These are phyloP conservation scores for Colletotrichum costaricense DNA, from an alignment of 2,329 filamentous ascomycete species.

Conservation along the genomic window DNA sequence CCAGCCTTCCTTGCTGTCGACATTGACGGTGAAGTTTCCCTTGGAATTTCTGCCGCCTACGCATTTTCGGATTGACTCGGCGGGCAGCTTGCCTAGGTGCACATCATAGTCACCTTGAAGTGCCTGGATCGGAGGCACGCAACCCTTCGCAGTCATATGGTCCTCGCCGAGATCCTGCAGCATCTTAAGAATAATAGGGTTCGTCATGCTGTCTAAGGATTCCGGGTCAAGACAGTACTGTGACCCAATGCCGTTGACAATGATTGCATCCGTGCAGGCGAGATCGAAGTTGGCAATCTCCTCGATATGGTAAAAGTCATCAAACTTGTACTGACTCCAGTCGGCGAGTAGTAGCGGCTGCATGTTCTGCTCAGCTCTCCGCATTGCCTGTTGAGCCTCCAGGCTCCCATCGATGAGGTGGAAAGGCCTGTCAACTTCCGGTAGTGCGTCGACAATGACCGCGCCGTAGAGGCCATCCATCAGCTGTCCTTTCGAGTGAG, in stretches of 20 bases:
- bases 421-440: neutral
- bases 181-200: conserved; percentile 11
- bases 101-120: conserved; percentile 13
- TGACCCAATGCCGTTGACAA: neutral
- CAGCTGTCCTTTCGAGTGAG: conserved; percentile 13
- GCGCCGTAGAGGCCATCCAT: conserved; percentile 34
- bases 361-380: neutral
- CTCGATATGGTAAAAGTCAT: conserved; percentile 6
- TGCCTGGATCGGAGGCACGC: conserved; percentile 1
- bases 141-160: conserved; percentile 16
- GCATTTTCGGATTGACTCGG: neutral
- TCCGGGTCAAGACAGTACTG: neutral
- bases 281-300: neutral
- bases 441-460: neutral
- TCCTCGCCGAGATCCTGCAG: conserved; percentile 5
- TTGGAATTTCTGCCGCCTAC: neutral
- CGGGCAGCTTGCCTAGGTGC: neutral
- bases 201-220: conserved; percentile 5
- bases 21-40: conserved; percentile 11
- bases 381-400: neutral
- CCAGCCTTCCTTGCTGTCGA: neutral
- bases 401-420: neutral
- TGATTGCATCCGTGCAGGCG: conserved; percentile 15
- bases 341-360: conserved; percentile 33
- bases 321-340: conserved; percentile 35